Evolutionary conservation across 2,329 filamentous ascomycete species (phyloP), one percentile per base, ranked within the genome.

Genomic region (Fusarium lateritium): DNA sequence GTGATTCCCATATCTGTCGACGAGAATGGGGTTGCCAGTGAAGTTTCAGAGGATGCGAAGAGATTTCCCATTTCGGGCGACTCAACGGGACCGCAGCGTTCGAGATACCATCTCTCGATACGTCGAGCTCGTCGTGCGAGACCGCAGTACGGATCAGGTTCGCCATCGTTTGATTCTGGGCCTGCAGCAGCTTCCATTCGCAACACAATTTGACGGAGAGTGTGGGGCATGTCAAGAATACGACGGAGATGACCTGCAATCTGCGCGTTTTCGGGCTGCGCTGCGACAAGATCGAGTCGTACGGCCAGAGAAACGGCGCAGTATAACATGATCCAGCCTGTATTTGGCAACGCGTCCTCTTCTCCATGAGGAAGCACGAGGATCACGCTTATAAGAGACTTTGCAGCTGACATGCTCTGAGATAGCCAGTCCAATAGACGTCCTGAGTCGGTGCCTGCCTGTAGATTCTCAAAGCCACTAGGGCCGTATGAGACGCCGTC

Each of bases 241-340:
- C 73, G 75, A 6, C 75, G 71, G 2, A 79, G 72, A 36, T 77
- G 71, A 1, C 70, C 69, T 5, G 76, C 72, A 6, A 66, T 59
- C n/a, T 73, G 65, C 7, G 64, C 34, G 4, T 77, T 72, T 9
- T 69, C 63, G 0, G 72, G 68, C 14, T 76, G 71, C 4, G 71
- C 69, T 1, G 76, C 76, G 3, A 78, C 54, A 6, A 78, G 69
- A 38, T 78, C 77, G n/a, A 78, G 67, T 5, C 76, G 67, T 9
- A 75, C 75, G 1, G 75, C 69, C 0, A 78, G 49, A 0, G 76
- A 78, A 0, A 77, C 65, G 4, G 73, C 75, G 19, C 77, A 78
- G 28, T 78, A 75, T 1, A 79, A 38, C 61, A 74, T 76, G 33
- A 78, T 71, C 77, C 77, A 79, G 13, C 72, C 72, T 1, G 76